Percentiles rank a stretch among this genome's conserved stretches.
phyloP scores from a whole-genome alignment of 148 eudicot genomes.

The Cornus controversa region DNA sequence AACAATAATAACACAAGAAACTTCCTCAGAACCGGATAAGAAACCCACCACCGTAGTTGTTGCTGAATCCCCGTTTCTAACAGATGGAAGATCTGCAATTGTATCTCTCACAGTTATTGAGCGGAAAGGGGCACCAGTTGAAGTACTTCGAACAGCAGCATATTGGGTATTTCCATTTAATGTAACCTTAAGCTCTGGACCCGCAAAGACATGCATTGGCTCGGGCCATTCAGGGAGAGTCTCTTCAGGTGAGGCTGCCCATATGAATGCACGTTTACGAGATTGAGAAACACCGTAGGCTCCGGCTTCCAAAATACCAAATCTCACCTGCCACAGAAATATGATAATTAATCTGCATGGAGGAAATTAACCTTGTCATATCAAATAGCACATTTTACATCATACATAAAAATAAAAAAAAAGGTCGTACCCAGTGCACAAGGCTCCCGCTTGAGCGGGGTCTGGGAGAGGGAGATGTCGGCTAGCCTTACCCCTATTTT shows the following conservation, averaged over 20 bases:
- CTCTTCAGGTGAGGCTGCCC: constrained; percentile 1
- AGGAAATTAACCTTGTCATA: not conserved
- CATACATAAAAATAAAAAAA: no score
- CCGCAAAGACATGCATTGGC: not conserved
- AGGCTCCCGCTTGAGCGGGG: no score
- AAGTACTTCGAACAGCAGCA: constrained; percentile 4
- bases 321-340: not conserved
- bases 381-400: not conserved
- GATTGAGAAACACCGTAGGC: constrained; percentile 2
- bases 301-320: constrained; percentile 1
- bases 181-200: not conserved
- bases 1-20: not conserved
- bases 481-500: no score
- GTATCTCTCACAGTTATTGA: not conserved
- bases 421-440: no score
- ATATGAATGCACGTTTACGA: constrained; percentile 1
- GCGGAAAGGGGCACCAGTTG: constrained; percentile 3
- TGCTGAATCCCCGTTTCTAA: not conserved
- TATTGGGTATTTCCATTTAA: constrained; percentile 3
- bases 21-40: not conserved
- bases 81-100: not conserved
- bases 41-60: not conserved
- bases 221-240: not conserved
- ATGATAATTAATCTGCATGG: not conserved
- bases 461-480: no score